Evolutionary conservation across 2,329 filamentous ascomycete genomes (phyloP), one percentile per base, ranked within the genome.

Genomic region (Cytospora piceae): DNA sequence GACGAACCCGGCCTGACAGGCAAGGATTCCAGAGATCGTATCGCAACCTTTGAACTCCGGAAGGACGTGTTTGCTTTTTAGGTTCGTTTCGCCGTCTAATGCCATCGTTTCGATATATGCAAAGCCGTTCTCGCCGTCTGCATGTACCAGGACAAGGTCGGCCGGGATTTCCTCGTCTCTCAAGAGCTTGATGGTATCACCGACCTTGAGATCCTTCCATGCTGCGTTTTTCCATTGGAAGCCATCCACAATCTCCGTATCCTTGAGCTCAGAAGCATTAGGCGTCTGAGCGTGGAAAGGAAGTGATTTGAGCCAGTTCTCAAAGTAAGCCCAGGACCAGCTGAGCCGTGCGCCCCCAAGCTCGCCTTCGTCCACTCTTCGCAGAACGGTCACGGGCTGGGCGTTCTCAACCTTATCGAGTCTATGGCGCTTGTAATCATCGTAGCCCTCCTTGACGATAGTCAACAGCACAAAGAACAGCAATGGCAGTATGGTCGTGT

Each of bases 21-120:
- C 75, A 7, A 82, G 78, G 37, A 93, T 81, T 0, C 84, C 78
- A 29, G 77, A 78, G 15, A 89, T 81, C 0, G 80, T 83, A 53
- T 78, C 74, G 71, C 90, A 92, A 5, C 74, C 76, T 66, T 87
- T 84, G 4, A 90, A 80, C 1, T 86, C 83, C 6, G 86, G 83
- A 4, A 90, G 82, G 0, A 86, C 82, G 73, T 91, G 88, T 76
- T 91, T 93, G 75, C 84, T 90, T 77, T 94, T 94, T 29, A 94
- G 81, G 69, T 92, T 94, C 1, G 91, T 94, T 77, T 94, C 91
- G 56, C 91, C 91, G 70, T 94, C 91, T 11, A 94, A 79, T 2
- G 91, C 91, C 90, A 94, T 93, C 0, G 91, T 94, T 71, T 94
- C 91, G 61, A 94, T 86, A 71, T 91, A 97, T 0, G 94, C 94